phyloP scores from a whole-genome alignment of 176 grass and related monocot genomes.

The Bothriochloa decipiens region DNA sequence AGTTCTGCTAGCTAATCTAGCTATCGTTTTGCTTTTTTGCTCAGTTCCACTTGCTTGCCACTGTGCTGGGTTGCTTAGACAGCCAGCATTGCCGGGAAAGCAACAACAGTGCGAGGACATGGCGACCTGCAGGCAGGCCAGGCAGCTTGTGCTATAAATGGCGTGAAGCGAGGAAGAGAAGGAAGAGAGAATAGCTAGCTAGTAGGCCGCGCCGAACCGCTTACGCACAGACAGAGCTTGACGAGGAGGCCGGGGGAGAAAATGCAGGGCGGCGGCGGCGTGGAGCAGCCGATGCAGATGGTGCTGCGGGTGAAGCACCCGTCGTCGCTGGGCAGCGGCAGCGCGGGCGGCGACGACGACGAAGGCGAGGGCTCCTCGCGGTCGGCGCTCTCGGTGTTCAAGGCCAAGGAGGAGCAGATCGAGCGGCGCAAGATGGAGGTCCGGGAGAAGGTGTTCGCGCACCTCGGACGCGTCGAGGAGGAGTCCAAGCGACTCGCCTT shows the following conservation, averaged over 20 bases:
- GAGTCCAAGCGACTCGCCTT: conserved; percentile 82
- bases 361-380: conserved; percentile 63
- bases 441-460: conserved; percentile 81
- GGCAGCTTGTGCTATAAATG: conserved; percentile 31
- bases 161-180: conserved; percentile 19
- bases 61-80: conserved; percentile 47
- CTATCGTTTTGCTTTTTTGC: background rate
- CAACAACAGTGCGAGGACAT: background rate
- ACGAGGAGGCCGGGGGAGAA: background rate
- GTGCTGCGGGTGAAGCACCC: conserved; percentile 75
- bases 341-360: conserved; percentile 17
- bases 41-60: background rate
- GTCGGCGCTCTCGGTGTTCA: conserved; percentile 83
- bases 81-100: conserved; percentile 31
- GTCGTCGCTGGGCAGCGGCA: conserved; percentile 36
- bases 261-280: conserved; percentile 58
- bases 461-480: conserved; percentile 89
- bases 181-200: conserved; percentile 30
- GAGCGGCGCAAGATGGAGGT: conserved; percentile 92
- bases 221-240: too few species aligned
- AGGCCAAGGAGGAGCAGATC: conserved; percentile 92
- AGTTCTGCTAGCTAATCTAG: background rate
- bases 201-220: background rate
- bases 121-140: background rate
- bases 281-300: conserved; percentile 76